Evolutionary conservation across 83 land plant species (phyloP).

Genomic region (Thuja plicata): DNA sequence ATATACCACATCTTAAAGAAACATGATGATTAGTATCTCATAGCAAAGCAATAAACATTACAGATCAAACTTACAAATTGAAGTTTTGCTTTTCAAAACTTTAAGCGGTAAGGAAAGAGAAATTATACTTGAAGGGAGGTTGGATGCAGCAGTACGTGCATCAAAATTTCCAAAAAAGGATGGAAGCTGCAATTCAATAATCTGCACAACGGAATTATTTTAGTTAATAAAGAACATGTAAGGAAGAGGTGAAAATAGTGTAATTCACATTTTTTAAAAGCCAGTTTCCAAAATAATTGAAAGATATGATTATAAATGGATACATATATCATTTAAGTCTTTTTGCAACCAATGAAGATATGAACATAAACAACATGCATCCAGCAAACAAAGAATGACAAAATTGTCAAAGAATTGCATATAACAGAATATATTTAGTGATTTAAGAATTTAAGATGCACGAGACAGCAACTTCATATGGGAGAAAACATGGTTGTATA

Average conservation of each 20-base stretch:
- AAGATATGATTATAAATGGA: not conserved
- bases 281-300: not conserved
- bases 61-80: not conserved
- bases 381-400: not conserved
- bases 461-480: not conserved
- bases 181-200: conserved; percentile 92
- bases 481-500: not conserved
- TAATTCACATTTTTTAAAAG: not conserved
- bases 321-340: not conserved
- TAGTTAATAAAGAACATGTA: not conserved
- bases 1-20: not conserved
- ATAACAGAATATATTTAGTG: not conserved
- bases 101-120: not conserved
- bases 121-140: conserved; percentile 79
- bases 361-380: not conserved
- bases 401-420: not conserved
- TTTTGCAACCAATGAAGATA: not conserved
- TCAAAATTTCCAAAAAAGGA: conserved; percentile 92
- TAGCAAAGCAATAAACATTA: not conserved
- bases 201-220: conserved; percentile 37
- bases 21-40: not conserved
- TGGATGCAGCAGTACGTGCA: conserved; percentile 90
- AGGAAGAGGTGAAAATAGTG: not conserved
- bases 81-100: not conserved
- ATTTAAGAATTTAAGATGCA: not conserved